Conservation (phyloP, 192 early-diverging fungal species). For the Piromyces finnis region DNA sequence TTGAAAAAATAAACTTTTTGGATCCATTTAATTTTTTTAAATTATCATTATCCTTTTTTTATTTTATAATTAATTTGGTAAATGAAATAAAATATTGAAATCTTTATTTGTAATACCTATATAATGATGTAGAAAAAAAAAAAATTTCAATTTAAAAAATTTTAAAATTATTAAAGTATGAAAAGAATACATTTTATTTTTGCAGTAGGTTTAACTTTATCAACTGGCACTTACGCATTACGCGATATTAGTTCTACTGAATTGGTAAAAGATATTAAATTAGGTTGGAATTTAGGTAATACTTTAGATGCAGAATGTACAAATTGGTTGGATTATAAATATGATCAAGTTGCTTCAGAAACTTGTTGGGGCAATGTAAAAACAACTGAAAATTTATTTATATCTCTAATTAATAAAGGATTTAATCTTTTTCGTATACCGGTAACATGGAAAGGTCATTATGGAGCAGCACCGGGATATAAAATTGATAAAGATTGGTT, state of each 20-base stretch:
- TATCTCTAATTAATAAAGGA: neutral
- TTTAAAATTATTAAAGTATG: too few species aligned
- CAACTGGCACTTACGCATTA: neutral
- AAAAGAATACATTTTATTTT: too few species aligned
- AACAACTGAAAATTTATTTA: neutral
- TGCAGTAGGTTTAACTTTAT: too few species aligned
- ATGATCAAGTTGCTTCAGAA: neutral
- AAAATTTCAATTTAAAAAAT: too few species aligned
- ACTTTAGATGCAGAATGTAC: neutral
- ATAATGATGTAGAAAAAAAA: too few species aligned
- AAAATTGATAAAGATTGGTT: neutral
- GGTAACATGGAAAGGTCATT: neutral
- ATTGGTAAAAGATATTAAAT: neutral
- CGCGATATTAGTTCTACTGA: neutral
- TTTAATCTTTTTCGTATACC: neutral
- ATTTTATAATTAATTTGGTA: too few species aligned
- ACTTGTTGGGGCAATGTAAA: neutral
- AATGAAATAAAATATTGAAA: too few species aligned
- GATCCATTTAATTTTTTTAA: too few species aligned
- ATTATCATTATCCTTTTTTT: too few species aligned
- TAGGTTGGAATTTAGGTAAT: neutral
- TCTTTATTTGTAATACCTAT: too few species aligned
- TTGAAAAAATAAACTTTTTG: too few species aligned
- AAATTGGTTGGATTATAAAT: neutral
- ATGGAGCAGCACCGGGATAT: neutral